Evolutionary conservation across 2,329 filamentous ascomycete genomes (phyloP), one percentile per base, ranked within the genome.

Genomic region (Trichoderma afroharzianum): DNA sequence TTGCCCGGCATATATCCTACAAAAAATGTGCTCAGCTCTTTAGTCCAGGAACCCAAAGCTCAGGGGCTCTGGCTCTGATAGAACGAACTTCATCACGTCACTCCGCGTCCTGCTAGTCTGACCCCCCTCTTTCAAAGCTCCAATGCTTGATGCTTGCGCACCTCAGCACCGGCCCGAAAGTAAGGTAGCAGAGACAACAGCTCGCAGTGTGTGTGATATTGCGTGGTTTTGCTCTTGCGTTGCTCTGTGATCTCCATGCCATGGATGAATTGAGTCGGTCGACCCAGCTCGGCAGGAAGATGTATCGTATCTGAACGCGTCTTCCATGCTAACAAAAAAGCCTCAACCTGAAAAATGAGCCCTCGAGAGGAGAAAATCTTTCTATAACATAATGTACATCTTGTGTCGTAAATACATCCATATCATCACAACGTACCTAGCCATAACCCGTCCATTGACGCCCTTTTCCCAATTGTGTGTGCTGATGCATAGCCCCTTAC

Each of bases 231-330:
- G 73, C 77, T 90, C 87, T 90, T 82, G 88, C 88, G 88, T 87
- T 81, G 82, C 85, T 83, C 82, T 83, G 88, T 90, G 88, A 82
- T 88, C 87, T 87, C 81, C 77, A 79, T 84, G 86, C 85, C 86
- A 89, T 85, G 74, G 80, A 75, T 71, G 33, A 71, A 64, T 21
- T 57, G 63, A 66, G 68, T 55, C 68, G 59, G 50, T 47, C 12
- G 24, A 63, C 12, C 62, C 53, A 75, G 76, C 78, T 73, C 74
- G 82, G 84, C 85, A 87, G 79, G 79, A 82, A 88, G 87, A 88
- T 82, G 88, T 90, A 90, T 89, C 86, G 86, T 89, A 89, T 88
- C 87, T 85, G 83, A 86, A 88, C 87, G 87, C 87, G 81, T 26
- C 26, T 4, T 81, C 58, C 58, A 70, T 26, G 53, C 50, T 12